Conservation (phyloP, 306 rosid genomes). For the Gillenia trifoliata region DNA sequence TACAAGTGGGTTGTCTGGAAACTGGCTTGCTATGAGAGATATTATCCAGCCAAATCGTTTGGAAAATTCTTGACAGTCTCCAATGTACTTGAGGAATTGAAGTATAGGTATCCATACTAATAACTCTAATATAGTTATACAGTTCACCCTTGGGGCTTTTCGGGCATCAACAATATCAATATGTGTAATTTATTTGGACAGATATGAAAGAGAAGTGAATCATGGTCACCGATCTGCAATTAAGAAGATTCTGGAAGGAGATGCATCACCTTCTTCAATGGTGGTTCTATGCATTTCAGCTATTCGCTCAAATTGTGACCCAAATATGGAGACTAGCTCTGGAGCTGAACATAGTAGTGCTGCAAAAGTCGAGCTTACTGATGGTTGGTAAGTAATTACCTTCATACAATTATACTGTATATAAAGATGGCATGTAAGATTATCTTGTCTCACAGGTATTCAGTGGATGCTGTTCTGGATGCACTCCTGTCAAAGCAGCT, state of each 20-base stretch:
- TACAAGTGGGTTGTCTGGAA: conserved; percentile 96
- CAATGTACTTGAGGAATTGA: conserved; percentile 87
- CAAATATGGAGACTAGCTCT: conserved; percentile 28
- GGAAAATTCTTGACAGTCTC: conserved; percentile 52
- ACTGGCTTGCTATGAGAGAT: conserved; percentile 81
- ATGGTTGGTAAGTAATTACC: conserved; percentile 58
- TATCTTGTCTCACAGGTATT: conserved; percentile 58
- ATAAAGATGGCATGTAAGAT: conserved; percentile 23
- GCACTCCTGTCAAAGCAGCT: conserved; percentile 63
- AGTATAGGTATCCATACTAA: conserved; percentile 61
- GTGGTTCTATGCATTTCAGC: conserved; percentile 81
- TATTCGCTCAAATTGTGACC: conserved; percentile 38
- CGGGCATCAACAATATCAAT: conserved; percentile 4
- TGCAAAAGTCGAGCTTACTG: conserved; percentile 68
- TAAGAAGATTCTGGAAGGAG: conserved; percentile 87
- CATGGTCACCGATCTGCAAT: conserved; percentile 83
- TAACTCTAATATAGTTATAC: conserved; percentile 2
- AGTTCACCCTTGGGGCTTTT: conserved; percentile 18
- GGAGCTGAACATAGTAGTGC: conserved; percentile 33
- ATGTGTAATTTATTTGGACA: conserved; percentile 19
- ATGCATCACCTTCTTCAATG: conserved; percentile 69
- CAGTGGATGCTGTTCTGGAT: conserved; percentile 69
- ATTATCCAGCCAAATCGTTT: conserved; percentile 41
- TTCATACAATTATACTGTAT: conserved; percentile 6
- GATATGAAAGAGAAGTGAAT: conserved; percentile 93